Base-by-base conservation (phyloP, 768 basidiomycete species). In the Suillus bovinus region DNA sequence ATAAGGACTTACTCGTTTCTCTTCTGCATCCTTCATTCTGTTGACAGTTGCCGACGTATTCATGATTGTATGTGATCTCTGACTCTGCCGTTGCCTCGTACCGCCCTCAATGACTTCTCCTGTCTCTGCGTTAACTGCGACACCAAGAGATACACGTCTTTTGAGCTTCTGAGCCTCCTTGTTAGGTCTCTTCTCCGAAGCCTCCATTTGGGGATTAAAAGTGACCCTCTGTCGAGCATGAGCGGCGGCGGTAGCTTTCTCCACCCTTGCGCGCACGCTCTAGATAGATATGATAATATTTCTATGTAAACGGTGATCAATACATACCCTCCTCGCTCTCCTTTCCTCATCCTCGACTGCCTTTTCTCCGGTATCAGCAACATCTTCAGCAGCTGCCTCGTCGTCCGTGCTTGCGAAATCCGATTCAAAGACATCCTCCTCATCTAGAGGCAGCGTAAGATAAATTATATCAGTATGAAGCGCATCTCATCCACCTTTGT, bases 381-480 rank as follows among this genome's bases (percentile, higher is more conserved):
- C 76, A 13, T 82, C 83, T 29, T 82, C 81, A n/a, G 82, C 81
- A 1, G 74, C 80, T 41, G 72, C 77, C 61, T 82, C 84, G 49
- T 91, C 91, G 62, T 94, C 93, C 0, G 93, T 94, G 66, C 89
- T 91, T 64, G 86, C 90, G 69, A 95, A 94, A 72, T 94, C 93
- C 11, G 89, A 91, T 66, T 83, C 91, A 63, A 93, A 91, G 9
- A 88, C 71, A 68, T 94, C 92, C 66, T 90, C 86, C 71, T 95
- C 93, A 58, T 91, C 93, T 92, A 68, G 53, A 54, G 22, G 59
- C 4, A 58, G 42, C 57, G 17, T 41, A 16, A 22, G 29, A n/a
- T 31, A 56, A 7, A 44, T 6, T 22, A 31, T 31, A 24, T 47
- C 2, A 27, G 39, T 38, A 17, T 20, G 8, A 5, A 36, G 11